Evolutionary conservation across 2,329 filamentous ascomycete species (phyloP), one percentile per base, ranked within the genome.

Genomic region (Phyllosticta citriasiana): DNA sequence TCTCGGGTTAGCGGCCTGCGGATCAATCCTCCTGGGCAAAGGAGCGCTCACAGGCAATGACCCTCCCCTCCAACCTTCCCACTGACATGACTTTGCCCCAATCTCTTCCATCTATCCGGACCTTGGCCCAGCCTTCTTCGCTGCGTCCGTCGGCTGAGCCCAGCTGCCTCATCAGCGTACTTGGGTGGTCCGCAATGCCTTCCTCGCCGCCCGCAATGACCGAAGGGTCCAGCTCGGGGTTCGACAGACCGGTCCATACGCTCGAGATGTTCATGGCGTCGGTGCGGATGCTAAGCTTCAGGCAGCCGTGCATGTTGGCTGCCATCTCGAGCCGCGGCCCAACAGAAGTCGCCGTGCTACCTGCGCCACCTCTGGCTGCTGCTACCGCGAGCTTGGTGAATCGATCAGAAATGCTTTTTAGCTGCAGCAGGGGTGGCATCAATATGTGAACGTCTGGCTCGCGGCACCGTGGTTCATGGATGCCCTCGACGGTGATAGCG

Each of bases 71-170:
- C 30, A 97, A 77, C 57, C 92, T 81, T 1, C 93, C 93, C 12
- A 97, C 92, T 72, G 91, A 95, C 66, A 99, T 79, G n/a, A 97
- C 93, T 66, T 84, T 85, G 33, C 91, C 91, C 93, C 94, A 97
- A 72, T 99, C 94, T 72, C 86, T 88, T 35, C 91, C 94, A 75
- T 97, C 94, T 25, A 97, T 91, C 59, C 89, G 82, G 40, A 97
- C 93, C 25, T 84, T 91, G 1, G 91, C 90, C 91, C 93, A 97
- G 54, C 85, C 86, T 64, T 91, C 86, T 14, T 91, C 89, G 14
- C 89, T 89, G 22, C 84, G 86, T 59, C 86, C 81, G 63, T 80
- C 77, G 0, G 79, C 76, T 53, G 76, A 77, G 4, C 80, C 80
- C 0, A 83, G 67, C 57, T 75, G 83, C 66, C 84, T 85, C 80